A percentile compares a stretch with the other conserved stretches of the same genome.
These are phyloP conservation scores for Rubroshorea leprosula DNA, from an alignment of 345 rosid genomes.

Conservation along the genomic window DNA sequence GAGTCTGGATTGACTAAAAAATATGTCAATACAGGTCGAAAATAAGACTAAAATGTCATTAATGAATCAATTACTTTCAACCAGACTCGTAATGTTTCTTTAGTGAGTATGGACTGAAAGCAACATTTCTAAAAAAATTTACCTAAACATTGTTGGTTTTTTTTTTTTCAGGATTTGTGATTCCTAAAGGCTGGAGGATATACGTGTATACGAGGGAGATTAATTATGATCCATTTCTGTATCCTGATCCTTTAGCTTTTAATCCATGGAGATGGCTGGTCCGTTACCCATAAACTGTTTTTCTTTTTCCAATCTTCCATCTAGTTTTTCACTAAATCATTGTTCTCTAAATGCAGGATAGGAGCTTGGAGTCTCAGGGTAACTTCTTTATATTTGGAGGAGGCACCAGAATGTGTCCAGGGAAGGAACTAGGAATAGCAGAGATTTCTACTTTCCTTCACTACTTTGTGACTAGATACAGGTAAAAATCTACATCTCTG, in stretches of 20 bases:
- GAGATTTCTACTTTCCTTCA: conserved; percentile 90
- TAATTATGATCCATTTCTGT: conserved; percentile 56
- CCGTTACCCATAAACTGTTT: not conserved
- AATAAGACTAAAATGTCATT: too few relatives aligned
- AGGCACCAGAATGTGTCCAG: conserved; percentile 89
- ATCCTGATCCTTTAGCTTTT: conserved; percentile 66
- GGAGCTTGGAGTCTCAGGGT: conserved; percentile 49
- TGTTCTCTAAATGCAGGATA: conserved; percentile 44
- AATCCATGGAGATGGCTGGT: conserved; percentile 99
- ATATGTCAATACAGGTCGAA: too few relatives aligned
- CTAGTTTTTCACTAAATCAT: not conserved
- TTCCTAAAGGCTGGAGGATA: conserved; percentile 95
- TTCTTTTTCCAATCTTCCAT: not conserved
- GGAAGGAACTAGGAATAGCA: conserved; percentile 84
- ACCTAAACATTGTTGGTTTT: not conserved
- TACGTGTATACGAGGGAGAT: conserved; percentile 83
- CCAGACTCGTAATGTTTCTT: too few relatives aligned
- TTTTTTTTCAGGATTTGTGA: conserved; percentile 47
- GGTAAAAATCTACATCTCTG: conserved; percentile 27
- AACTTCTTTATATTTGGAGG: conserved; percentile 73
- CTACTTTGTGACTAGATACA: conserved; percentile 81
- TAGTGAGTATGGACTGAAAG: too few relatives aligned
- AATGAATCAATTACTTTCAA: too few relatives aligned
- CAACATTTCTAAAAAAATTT: not conserved
- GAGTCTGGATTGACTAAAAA: too few relatives aligned